These are phyloP conservation scores for Heritiera fomes DNA, from an alignment of 345 rosid genomes.

Conservation along the genomic window DNA sequence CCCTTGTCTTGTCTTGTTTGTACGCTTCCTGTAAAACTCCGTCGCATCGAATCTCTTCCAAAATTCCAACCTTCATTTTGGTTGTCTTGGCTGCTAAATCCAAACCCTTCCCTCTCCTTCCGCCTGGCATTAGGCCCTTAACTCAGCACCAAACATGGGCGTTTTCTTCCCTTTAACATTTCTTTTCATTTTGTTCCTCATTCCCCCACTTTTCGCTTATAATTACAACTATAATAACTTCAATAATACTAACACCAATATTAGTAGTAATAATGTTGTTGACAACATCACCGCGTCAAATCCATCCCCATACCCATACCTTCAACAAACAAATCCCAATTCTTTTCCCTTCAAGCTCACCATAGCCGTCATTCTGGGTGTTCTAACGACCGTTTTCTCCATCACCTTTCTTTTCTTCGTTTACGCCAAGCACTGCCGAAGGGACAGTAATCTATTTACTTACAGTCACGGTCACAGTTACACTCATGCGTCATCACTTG, in stretches of 20 bases:
- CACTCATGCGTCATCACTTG: neutral
- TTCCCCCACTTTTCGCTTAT: neutral
- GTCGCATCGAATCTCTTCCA: neutral
- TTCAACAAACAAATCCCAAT: neutral
- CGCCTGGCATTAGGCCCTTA: neutral
- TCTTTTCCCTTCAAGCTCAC: constrained; percentile 57
- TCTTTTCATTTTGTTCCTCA: constrained; percentile 5
- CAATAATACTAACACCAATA: neutral
- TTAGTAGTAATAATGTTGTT: neutral
- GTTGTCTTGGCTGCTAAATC: neutral
- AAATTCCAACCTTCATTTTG: neutral
- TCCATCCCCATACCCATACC: neutral
- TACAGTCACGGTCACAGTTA: neutral
- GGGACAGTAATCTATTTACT: constrained; percentile 23
- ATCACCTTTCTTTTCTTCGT: constrained; percentile 76
- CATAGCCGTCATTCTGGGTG: constrained; percentile 56
- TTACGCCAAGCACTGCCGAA: constrained; percentile 78
- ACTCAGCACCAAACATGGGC: neutral
- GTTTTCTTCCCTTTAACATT: neutral
- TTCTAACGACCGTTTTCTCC: constrained; percentile 69
- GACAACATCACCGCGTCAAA: neutral
- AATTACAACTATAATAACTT: neutral
- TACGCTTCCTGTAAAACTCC: neutral
- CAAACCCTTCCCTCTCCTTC: neutral
- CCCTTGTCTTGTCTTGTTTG: neutral